phyloP scores from a whole-genome alignment of 163 green algal species.

The Chlorella variabilis region DNA sequence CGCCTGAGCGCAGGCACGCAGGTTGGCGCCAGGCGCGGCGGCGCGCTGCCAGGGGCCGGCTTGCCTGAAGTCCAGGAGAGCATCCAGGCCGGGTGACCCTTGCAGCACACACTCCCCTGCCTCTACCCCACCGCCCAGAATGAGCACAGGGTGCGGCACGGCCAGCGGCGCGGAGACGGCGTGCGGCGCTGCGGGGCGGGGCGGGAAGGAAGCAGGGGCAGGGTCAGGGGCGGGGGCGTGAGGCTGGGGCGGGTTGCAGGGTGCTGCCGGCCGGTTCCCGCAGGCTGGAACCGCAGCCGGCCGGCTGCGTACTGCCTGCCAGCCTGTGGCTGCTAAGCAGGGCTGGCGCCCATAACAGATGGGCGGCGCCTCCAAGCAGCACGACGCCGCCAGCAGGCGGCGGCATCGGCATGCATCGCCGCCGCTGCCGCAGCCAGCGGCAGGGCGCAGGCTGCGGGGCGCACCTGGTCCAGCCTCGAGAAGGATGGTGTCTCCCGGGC shows the following conservation, averaged over 20 bases:
- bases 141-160: slow-evolving; percentile 26
- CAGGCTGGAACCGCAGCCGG: too few relatives aligned
- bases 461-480: slow-evolving; percentile 24
- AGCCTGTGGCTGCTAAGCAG: too few relatives aligned
- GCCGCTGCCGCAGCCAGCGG: not conserved
- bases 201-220: not conserved
- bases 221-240: too few relatives aligned
- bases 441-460: not conserved
- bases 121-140: not conserved
- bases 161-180: not conserved
- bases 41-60: not conserved
- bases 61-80: slow-evolving; percentile 9
- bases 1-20: too few relatives aligned
- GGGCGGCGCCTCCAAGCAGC: too few relatives aligned
- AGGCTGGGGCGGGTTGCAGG: not conserved
- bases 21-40: too few relatives aligned
- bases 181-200: not conserved
- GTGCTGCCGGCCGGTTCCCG: too few relatives aligned
- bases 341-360: not conserved
- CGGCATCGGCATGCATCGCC: too few relatives aligned
- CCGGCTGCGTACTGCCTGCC: too few relatives aligned
- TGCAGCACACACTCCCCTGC: slow-evolving; percentile 9
- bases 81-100: not conserved
- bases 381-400: too few relatives aligned
- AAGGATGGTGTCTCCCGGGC: slow-evolving; percentile 30